A percentile compares a stretch with the other conserved stretches of the same genome.
Conservation (phyloP, 495 filamentous ascomycete species). For the Neurospora tetrasperma region DNA sequence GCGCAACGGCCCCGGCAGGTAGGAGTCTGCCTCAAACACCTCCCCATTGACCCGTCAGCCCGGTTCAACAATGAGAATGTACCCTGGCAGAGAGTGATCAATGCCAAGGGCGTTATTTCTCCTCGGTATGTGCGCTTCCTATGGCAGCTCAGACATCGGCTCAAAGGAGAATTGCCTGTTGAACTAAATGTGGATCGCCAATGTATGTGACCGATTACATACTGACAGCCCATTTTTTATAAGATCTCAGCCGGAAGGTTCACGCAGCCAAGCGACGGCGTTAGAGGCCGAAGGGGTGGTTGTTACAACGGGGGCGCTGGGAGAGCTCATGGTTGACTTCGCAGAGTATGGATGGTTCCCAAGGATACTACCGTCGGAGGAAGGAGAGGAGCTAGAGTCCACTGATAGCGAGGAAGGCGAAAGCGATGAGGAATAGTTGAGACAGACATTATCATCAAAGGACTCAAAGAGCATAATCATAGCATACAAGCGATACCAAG, state of each 20-base stretch:
- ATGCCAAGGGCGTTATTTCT: conserved; percentile 74
- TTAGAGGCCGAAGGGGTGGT: conserved; percentile 60
- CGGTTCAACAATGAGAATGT: conserved; percentile 66
- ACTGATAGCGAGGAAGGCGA: conserved; percentile 11
- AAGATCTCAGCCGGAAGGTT: conserved; percentile 56
- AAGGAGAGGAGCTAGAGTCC: conserved; percentile 14
- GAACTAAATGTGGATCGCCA: not conserved
- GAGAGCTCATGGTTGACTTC: conserved; percentile 61
- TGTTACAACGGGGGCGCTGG: conserved; percentile 53
- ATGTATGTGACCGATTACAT: not conserved
- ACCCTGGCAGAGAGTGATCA: conserved; percentile 92
- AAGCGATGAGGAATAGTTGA: conserved; percentile 6
- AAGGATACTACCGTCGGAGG: conserved; percentile 40
- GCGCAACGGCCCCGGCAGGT: conserved; percentile 71
- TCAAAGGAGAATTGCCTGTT: not conserved
- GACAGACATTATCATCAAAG: not conserved
- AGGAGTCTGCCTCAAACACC: conserved; percentile 76
- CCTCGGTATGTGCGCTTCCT: conserved; percentile 46
- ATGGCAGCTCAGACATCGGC: not conserved
- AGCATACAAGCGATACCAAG: not conserved
- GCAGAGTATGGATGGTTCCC: conserved; percentile 71
- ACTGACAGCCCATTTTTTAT: not conserved
- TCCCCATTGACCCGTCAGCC: conserved; percentile 41
- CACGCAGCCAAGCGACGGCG: conserved; percentile 55
- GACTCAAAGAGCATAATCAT: conserved; percentile 7